Conservation (phyloP, 2,329 filamentous ascomycete genomes). For the Didymella keratinophila region DNA sequence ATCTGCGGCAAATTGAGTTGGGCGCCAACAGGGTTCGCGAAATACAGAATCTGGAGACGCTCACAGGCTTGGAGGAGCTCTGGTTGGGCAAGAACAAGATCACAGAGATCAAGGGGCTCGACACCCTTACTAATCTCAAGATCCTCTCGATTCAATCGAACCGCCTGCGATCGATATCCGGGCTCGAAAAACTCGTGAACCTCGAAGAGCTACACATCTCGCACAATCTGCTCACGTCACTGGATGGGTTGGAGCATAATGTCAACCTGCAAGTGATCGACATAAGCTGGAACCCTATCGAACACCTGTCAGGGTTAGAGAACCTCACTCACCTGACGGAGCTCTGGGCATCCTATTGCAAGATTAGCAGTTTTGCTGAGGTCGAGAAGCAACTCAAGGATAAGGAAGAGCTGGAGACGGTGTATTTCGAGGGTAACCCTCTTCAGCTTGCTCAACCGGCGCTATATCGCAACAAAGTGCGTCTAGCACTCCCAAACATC, state of each 20-base stretch:
- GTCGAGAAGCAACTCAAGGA: slow-evolving; percentile 79
- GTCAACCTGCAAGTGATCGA: slow-evolving; percentile 76
- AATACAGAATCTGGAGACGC: slow-evolving; percentile 81
- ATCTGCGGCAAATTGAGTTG: slow-evolving; percentile 84
- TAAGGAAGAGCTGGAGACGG: slow-evolving; percentile 82
- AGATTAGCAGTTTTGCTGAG: slow-evolving; percentile 79
- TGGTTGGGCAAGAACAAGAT: slow-evolving; percentile 99
- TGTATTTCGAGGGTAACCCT: slow-evolving; percentile 96
- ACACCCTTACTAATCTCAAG: slow-evolving; percentile 77
- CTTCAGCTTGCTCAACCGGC: slow-evolving; percentile 81
- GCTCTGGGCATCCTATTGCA: slow-evolving; percentile 92
- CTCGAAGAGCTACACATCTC: slow-evolving; percentile 96
- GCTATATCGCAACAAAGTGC: slow-evolving; percentile 92
- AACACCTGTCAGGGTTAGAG: slow-evolving; percentile 75
- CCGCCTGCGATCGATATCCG: slow-evolving; percentile 79
- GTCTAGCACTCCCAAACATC: slow-evolving; percentile 84
- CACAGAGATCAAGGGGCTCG: slow-evolving; percentile 77
- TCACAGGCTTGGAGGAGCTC: slow-evolving; percentile 82
- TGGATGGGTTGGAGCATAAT: slow-evolving; percentile 69
- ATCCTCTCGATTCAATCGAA: slow-evolving; percentile 97
- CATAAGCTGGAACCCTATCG: slow-evolving; percentile 86
- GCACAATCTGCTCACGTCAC: slow-evolving; percentile 84
- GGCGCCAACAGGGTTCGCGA: slow-evolving; percentile 91
- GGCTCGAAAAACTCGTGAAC: slow-evolving; percentile 74
- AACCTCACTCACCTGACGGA: slow-evolving; percentile 79